A percentile compares a stretch with the other conserved stretches of the same genome.
phyloP scores from a whole-genome alignment of 495 filamentous ascomycete species.

The Paragyromitra xinjiangensis region DNA sequence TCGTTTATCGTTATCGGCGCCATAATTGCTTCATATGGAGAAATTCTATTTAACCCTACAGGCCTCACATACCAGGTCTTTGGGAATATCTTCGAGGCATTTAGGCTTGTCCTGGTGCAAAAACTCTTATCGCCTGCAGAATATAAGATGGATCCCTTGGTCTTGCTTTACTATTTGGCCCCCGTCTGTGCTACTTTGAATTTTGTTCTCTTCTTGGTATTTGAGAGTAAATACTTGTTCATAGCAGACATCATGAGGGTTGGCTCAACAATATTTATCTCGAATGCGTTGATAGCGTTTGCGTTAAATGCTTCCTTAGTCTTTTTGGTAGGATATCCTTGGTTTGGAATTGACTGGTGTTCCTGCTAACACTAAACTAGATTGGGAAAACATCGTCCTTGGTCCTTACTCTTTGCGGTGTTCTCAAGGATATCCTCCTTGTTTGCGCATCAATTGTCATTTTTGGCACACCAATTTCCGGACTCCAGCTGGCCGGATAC shows the following conservation, averaged over 20 bases:
- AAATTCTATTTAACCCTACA: slow-evolving; percentile 74
- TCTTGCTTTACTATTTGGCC: slow-evolving; percentile 85
- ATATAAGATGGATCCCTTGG: slow-evolving; percentile 83
- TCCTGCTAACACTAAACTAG: slow-evolving; percentile 57
- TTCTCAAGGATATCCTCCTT: slow-evolving; percentile 79
- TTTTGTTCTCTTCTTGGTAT: slow-evolving; percentile 68
- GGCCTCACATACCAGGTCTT: slow-evolving; percentile 76
- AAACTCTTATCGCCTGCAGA: slow-evolving; percentile 68
- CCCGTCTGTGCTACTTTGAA: slow-evolving; percentile 82
- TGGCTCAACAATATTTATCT: slow-evolving; percentile 67
- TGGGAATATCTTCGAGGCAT: slow-evolving; percentile 76
- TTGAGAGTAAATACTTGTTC: slow-evolving; percentile 67
- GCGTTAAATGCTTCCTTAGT: slow-evolving; percentile 79
- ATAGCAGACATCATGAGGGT: slow-evolving; percentile 65
- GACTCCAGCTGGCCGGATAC: slow-evolving; percentile 73
- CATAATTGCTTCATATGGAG: slow-evolving; percentile 75
- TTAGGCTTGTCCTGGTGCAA: slow-evolving; percentile 81
- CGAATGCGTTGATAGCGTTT: slow-evolving; percentile 79
- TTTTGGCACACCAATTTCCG: slow-evolving; percentile 69
- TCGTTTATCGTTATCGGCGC: slow-evolving; percentile 78
- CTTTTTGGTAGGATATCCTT: slow-evolving; percentile 68
- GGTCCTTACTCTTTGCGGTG: slow-evolving; percentile 78
- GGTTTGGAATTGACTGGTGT: neutral
- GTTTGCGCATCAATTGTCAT: slow-evolving; percentile 71
- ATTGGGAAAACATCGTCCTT: slow-evolving; percentile 80